Evolutionary conservation across 805 yeast genomes (phyloP), one percentile per base, ranked within the genome.

Genomic region (Ogataea haglerorum): DNA sequence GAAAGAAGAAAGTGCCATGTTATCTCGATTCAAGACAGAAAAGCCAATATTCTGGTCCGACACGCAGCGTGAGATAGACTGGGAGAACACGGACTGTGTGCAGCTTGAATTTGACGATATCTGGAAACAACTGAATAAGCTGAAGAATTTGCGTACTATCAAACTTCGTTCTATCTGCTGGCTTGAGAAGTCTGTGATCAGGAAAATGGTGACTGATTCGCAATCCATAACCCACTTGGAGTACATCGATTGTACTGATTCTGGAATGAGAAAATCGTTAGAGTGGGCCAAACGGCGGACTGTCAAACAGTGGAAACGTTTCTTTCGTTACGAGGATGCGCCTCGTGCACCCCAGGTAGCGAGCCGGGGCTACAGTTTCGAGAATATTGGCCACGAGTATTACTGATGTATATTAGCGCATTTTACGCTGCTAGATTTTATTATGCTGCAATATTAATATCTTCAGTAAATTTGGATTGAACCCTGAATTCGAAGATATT

Each of bases 261-360:
- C 77, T 1, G 82, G 82, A 0, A 73, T 75, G 78, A 58, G 61
- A 25, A 66, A 68, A 43, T 60, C 63, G 23, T 58, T 70, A n/a
- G 65, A 57, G 14, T 76, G 81, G 81, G 78, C 61, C 7, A 34
- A 40, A 12, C 31, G 59, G n/a, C 41, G 52, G 12, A 38, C 40
- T 5, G 30, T 42, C 1, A 36, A 32, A 14, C 60, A 58, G 13
- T 60, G 64, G 64, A 43, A 48, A 26, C 35, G 38, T n/a, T 56
- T 39, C 39, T 46, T 54, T 22, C 45, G 39, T 21, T 24, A 28
- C 13, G 49, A 42, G 29, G 32, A 25, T 8, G 24, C 14, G n/a
- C 30, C 35, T 2, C 15, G 32, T 3, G 42, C 23, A 12, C 27
- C 34, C 10, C 26, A 21, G n/a, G 31, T 27, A 17, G 21, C 25